Conservation (phyloP, 371 early-diverging fungal species). For the Saksenaea oblongispora region DNA sequence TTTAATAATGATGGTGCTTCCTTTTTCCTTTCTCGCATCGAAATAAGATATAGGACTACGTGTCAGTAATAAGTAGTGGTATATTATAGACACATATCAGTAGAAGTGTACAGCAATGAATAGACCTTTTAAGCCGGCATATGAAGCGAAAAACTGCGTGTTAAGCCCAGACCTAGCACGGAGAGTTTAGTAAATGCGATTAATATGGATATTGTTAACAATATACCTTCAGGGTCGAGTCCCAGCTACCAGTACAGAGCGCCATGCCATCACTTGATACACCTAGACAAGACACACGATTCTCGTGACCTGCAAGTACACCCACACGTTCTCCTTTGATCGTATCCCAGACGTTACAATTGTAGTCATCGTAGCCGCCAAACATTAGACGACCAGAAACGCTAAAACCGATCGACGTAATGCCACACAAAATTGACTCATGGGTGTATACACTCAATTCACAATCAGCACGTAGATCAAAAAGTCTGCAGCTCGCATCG, state of each 20-base stretch:
- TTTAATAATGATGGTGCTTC: too few relatives aligned
- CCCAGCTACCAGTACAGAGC: constrained; percentile 97
- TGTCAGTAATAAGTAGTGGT: background rate
- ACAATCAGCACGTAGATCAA: constrained; percentile 96
- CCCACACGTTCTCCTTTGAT: constrained; percentile 94
- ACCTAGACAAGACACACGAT: constrained; percentile 95
- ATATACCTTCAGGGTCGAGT: constrained; percentile 84
- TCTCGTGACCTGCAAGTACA: constrained; percentile 92
- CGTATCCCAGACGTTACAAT: constrained; percentile 98
- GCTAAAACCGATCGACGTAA: constrained; percentile 96
- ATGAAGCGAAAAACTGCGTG: background rate
- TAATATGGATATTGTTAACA: too few relatives aligned
- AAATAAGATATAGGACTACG: background rate
- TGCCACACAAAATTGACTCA: constrained; percentile 95
- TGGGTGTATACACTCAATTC: constrained; percentile 95
- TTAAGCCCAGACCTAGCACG: background rate
- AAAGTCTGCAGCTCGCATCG: constrained; percentile 96
- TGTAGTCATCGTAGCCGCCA: constrained; percentile 98
- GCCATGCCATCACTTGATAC: constrained; percentile 97
- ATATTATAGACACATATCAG: background rate
- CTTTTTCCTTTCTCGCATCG: too few relatives aligned
- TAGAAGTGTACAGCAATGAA: background rate
- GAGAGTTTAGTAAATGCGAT: background rate
- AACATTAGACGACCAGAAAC: constrained; percentile 94
- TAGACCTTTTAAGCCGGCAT: background rate